A percentile compares a stretch with the other conserved stretches of the same genome.
These are phyloP conservation scores for Cyclospora cayetanensis DNA, from an alignment of 169 alveolate genomes.

Conservation along the genomic window DNA sequence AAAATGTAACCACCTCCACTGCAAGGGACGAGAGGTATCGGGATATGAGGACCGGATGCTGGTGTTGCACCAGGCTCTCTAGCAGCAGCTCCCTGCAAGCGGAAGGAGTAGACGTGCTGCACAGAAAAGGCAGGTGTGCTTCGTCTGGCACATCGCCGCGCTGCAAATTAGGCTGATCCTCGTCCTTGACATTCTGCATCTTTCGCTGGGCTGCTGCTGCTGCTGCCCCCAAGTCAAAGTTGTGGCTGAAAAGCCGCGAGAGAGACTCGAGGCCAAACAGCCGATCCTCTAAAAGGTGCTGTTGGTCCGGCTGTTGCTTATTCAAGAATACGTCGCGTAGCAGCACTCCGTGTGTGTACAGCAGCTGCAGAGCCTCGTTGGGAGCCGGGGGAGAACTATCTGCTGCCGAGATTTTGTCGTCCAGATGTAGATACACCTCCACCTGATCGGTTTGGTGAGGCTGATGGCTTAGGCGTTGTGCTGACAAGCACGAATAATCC, in stretches of 20 bases:
- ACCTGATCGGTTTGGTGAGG: neutral
- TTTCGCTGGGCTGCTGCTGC: neutral
- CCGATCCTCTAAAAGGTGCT: neutral
- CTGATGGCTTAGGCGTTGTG: neutral
- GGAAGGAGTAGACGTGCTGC: neutral
- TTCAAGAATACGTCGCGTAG: neutral
- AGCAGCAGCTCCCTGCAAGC: neutral
- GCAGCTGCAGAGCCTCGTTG: neutral
- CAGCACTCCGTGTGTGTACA: neutral
- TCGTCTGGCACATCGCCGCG: neutral
- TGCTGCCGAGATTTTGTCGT: neutral
- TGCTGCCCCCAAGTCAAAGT: neutral
- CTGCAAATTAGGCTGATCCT: neutral
- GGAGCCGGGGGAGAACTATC: neutral
- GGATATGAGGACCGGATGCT: neutral
- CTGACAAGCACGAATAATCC: neutral
- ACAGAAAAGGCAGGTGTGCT: neutral
- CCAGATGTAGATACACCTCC: neutral
- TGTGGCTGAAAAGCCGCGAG: neutral
- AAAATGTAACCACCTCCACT: neutral
- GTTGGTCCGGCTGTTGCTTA: neutral
- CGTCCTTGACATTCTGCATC: neutral
- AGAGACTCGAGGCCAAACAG: neutral
- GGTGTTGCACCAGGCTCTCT: neutral
- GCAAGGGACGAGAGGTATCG: neutral